Percentiles rank a stretch among this genome's conserved stretches.
phyloP scores from a whole-genome alignment of 345 rosid genomes.

The Iberis pinnata region DNA sequence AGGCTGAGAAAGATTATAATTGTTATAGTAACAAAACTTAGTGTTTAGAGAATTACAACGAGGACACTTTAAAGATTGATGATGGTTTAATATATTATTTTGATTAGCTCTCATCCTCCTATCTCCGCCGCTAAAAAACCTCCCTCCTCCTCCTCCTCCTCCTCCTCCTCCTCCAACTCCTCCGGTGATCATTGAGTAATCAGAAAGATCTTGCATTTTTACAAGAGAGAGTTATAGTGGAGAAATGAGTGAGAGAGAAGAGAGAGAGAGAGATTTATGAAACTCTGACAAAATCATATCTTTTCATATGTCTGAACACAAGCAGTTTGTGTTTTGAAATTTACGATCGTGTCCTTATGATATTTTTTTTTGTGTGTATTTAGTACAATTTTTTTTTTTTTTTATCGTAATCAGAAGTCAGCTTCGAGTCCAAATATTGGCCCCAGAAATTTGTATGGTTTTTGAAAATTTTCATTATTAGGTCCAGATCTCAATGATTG shows the following conservation, averaged over 20 bases:
- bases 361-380: no score
- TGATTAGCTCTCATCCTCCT: slow-evolving; percentile 63
- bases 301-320: no score
- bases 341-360: no score
- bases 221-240: neutral
- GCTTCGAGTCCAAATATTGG: no score
- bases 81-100: slow-evolving; percentile 39
- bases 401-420: no score
- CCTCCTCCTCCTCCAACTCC: slow-evolving; percentile 20
- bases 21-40: slow-evolving; percentile 95
- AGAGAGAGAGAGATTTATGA: slow-evolving; percentile 9
- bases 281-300: no score
- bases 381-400: no score
- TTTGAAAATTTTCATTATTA: no score
- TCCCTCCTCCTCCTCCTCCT: slow-evolving; percentile 23
- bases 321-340: no score
- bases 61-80: slow-evolving; percentile 86
- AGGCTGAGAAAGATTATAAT: slow-evolving; percentile 97
- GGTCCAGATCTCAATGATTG: no score
- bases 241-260: neutral
- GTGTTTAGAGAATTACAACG: slow-evolving; percentile 90
- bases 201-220: slow-evolving; percentile 30
- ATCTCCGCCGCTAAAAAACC: slow-evolving; percentile 47
- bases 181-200: slow-evolving; percentile 25
- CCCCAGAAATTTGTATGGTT: no score